These are phyloP conservation scores for Miscanthus sacchariflorus DNA, from an alignment of 202 grass and related monocot species.

Conservation along the genomic window DNA sequence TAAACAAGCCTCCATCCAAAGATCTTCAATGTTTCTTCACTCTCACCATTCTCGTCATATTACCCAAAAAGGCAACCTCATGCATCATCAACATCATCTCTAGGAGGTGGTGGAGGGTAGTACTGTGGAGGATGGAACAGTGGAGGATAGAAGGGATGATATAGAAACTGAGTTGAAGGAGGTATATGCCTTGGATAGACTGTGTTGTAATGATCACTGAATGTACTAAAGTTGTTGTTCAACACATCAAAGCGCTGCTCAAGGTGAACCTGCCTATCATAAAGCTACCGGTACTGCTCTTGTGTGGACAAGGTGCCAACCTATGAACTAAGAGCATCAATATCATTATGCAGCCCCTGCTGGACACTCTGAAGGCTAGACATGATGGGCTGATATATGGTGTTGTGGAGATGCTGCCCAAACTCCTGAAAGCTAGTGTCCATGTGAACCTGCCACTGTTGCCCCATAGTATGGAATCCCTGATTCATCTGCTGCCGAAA, in stretches of 20 bases:
- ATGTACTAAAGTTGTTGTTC: neutral
- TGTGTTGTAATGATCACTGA: neutral
- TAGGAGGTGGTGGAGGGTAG: neutral
- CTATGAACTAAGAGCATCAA: neutral
- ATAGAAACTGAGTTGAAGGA: neutral
- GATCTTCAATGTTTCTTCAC: no score
- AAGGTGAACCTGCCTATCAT: neutral
- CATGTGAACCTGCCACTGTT: neutral
- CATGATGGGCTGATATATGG: neutral
- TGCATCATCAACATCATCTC: neutral
- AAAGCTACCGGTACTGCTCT: neutral
- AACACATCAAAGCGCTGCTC: neutral
- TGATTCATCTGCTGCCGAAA: neutral
- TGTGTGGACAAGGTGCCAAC: neutral
- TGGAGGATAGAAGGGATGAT: neutral
- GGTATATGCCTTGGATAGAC: neutral
- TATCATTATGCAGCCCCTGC: neutral
- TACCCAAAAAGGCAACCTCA: no score
- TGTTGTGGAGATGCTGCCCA: neutral
- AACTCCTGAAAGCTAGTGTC: neutral
- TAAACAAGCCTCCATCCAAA: no score
- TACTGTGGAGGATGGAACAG: no score
- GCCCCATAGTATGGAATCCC: neutral
- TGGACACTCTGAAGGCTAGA: neutral
- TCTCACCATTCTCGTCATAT: no score